These are phyloP conservation scores for Clonostachys chloroleuca DNA, from an alignment of 2,329 filamentous ascomycete species.

Conservation along the genomic window DNA sequence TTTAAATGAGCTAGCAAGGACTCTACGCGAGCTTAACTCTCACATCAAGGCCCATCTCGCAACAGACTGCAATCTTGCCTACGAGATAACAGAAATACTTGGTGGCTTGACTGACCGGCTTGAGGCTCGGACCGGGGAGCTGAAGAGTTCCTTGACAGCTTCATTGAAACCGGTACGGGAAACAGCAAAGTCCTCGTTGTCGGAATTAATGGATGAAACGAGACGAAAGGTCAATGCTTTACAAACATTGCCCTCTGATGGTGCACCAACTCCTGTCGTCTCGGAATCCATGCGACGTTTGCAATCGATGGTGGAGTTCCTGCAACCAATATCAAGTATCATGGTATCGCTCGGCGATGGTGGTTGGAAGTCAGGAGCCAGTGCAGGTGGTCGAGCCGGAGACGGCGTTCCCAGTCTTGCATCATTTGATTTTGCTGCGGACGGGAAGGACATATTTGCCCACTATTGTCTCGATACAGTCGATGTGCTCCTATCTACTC, in stretches of 20 bases:
- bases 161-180: slow-evolving; percentile 86
- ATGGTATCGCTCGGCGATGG: slow-evolving; percentile 90
- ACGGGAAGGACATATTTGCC: slow-evolving; percentile 82
- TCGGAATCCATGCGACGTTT: slow-evolving; percentile 82
- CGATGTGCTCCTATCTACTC: slow-evolving; percentile 68
- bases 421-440: slow-evolving; percentile 83
- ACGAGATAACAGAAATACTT: slow-evolving; percentile 91
- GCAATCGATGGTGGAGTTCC: slow-evolving; percentile 81
- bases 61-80: slow-evolving; percentile 92
- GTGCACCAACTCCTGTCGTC: slow-evolving; percentile 72
- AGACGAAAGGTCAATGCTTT: slow-evolving; percentile 63
- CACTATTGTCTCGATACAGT: slow-evolving; percentile 90
- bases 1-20: slow-evolving; percentile 78
- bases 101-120: slow-evolving; percentile 74
- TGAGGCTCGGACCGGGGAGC: slow-evolving; percentile 77
- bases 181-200: slow-evolving; percentile 82
- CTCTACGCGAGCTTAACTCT: slow-evolving; percentile 80
- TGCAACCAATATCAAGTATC: slow-evolving; percentile 81
- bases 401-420: slow-evolving; percentile 67
- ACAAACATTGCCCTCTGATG: slow-evolving; percentile 70
- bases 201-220: slow-evolving; percentile 80
- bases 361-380: slow-evolving; percentile 66
- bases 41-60: slow-evolving; percentile 83
- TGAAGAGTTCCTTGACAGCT: slow-evolving; percentile 79
- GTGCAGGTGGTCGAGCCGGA: slow-evolving; percentile 48